Evolutionary conservation across 1,284 basidiomycete genomes (phyloP), one percentile per base, ranked within the genome.

Genomic region (Fomitopsis pinicola): DNA sequence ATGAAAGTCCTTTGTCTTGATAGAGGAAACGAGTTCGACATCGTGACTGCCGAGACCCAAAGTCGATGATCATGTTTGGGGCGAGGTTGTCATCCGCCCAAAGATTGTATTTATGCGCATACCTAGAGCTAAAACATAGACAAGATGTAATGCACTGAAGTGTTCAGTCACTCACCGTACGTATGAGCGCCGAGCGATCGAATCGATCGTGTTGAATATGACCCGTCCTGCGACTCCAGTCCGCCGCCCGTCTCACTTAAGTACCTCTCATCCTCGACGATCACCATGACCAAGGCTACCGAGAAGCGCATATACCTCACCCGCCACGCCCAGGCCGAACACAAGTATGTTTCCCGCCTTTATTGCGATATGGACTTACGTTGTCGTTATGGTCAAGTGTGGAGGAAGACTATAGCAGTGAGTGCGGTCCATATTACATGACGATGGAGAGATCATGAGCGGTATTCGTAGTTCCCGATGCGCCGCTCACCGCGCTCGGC

Each of bases 261-360:
- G 22, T 22, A 22, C 33, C 33, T 30, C 50, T 35, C 33, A 22
- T 6, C 33, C 2, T 19, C 35, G 14, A 36, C 35, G 5, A 3
- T 42, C 42, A 42, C 55, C 33, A 72, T 71, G 71, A 57, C 58
- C 35, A 68, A 68, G 38, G 69, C 71, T 10, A 71, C 72, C 1
- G 63, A 69, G 57, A 73, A 73, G 59, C 68, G 67, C 46, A 71
- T 73, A 56, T 73, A 67, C 62, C 65, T 73, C 48, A 72, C 71
- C 22, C 66, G 72, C 30, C 72, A 73, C 60, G 71, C 72, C 0
- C 68, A 73, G 61, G 72, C 72, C 4, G 72, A 72, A 55, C 72
- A 73, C 65, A 73, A 73, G 72, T 73, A 40, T 42, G 72, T 62
- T 28, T n/a, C 33, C 15, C 15, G 3, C 35, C 15, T 15, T 19